A percentile compares a stretch with the other conserved stretches of the same genome.
These are phyloP conservation scores for Periconia sp. DNA, from an alignment of 2,329 filamentous ascomycete genomes.

Conservation along the genomic window DNA sequence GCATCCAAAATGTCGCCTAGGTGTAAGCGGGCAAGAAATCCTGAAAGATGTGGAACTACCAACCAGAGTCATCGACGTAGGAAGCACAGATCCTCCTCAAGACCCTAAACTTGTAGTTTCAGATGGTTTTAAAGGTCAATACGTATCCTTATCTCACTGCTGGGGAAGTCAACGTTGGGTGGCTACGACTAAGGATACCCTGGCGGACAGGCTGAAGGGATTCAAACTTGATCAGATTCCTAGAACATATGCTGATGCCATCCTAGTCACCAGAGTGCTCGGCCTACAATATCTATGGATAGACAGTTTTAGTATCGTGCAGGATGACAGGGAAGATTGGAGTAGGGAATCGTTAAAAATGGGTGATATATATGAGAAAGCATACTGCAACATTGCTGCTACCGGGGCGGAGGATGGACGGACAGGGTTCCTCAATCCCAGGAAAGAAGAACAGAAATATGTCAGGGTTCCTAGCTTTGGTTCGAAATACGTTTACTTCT, in stretches of 20 bases:
- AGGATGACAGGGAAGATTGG: neutral
- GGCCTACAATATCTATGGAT: neutral
- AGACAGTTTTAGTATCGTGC: neutral
- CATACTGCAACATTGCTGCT: neutral
- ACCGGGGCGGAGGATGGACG: no score
- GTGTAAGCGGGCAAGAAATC: no score
- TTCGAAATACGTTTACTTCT: no score
- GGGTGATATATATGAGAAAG: neutral
- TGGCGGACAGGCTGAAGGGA: neutral
- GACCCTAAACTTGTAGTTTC: neutral
- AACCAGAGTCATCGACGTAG: neutral
- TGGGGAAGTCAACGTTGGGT: conserved; percentile 1
- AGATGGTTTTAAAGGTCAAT: neutral
- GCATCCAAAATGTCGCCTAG: no score
- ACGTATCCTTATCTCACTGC: conserved; percentile 3
- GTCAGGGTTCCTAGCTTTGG: no score
- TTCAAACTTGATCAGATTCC: neutral
- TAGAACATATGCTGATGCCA: neutral
- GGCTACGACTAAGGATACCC: neutral
- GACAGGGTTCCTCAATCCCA: no score
- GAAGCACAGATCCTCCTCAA: neutral
- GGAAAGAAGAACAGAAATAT: no score
- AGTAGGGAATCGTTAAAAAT: neutral
- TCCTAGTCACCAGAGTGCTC: neutral
- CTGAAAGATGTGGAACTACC: no score